A percentile compares a stretch with the other conserved stretches of the same genome.
These are phyloP conservation scores for Sordariomycetes sp. DNA, from an alignment of 2,329 filamentous ascomycete genomes.

Conservation along the genomic window DNA sequence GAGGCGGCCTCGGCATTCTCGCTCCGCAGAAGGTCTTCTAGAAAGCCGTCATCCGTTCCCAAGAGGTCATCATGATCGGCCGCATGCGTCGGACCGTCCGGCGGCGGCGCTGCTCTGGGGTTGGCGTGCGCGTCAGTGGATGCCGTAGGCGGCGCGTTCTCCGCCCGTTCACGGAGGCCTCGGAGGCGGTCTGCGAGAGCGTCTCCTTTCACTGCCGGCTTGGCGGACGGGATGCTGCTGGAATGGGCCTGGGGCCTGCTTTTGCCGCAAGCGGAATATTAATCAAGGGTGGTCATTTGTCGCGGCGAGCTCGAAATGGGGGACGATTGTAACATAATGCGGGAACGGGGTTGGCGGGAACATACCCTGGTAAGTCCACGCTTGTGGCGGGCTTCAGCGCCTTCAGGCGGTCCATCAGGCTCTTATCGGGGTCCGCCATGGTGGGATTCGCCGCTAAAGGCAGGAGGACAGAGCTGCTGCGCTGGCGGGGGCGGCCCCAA, in stretches of 20 bases:
- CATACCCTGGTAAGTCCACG: constrained; percentile 28
- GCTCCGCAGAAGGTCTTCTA: constrained; percentile 39
- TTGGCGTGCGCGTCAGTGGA: neutral
- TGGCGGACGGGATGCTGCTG: constrained; percentile 18
- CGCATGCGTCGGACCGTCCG: neutral
- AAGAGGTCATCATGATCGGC: constrained; percentile 16
- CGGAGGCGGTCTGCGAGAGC: constrained; percentile 39
- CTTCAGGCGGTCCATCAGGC: constrained; percentile 40
- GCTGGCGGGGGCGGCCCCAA: neutral
- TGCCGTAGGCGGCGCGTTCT: constrained; percentile 6
- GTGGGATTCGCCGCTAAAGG: neutral
- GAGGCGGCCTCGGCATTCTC: constrained; percentile 17
- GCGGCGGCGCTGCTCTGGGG: neutral
- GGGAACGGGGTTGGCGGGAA: constrained; percentile 2
- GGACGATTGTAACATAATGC: neutral
- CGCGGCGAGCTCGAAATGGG: neutral
- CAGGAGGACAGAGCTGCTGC: neutral
- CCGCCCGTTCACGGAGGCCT: constrained; percentile 31
- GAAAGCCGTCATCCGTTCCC: constrained; percentile 37
- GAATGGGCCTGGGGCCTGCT: constrained; percentile 4
- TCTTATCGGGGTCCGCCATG: constrained; percentile 6
- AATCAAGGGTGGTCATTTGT: neutral
- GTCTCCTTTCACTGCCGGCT: constrained; percentile 27
- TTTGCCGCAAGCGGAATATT: constrained; percentile 1
- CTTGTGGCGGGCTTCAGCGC: constrained; percentile 33